A percentile compares a stretch with the other conserved stretches of the same genome.
These are phyloP conservation scores for Saturnispora galanensis DNA, from an alignment of 805 yeast species.

Conservation along the genomic window DNA sequence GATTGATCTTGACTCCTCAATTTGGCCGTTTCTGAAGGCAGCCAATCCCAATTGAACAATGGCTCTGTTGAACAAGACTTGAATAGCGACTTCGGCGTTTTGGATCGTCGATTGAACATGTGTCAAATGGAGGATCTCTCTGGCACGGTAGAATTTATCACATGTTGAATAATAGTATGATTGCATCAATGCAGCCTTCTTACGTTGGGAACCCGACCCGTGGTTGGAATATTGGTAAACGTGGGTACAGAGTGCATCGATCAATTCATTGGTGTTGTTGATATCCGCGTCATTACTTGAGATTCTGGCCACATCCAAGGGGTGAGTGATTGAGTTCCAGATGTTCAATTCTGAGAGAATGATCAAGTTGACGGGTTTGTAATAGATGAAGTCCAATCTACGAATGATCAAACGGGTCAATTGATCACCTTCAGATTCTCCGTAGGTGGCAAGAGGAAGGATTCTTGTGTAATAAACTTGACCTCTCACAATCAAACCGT, in stretches of 20 bases:
- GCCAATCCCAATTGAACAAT: conserved; percentile 91
- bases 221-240: conserved; percentile 35
- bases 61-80: conserved; percentile 90
- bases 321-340: conserved; percentile 40
- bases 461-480: conserved; percentile 76
- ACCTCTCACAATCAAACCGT: conserved; percentile 67
- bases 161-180: conserved; percentile 89
- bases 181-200: conserved; percentile 75
- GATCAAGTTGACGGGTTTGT: conserved; percentile 75
- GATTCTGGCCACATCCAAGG: conserved; percentile 30
- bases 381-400: conserved; percentile 87
- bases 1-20: conserved; percentile 77
- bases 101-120: conserved; percentile 78
- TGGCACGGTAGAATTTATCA: conserved; percentile 72
- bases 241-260: conserved; percentile 55
- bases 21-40: conserved; percentile 85
- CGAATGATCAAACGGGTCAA: conserved; percentile 68
- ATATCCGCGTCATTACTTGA: conserved; percentile 19
- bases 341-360: conserved; percentile 58
- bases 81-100: conserved; percentile 75
- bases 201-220: conserved; percentile 63
- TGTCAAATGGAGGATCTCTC: conserved; percentile 79
- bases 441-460: conserved; percentile 33
- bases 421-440: conserved; percentile 42
- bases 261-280: conserved; percentile 38